Evolutionary conservation across 2,329 filamentous ascomycete genomes (phyloP).

Genomic region (Huntiella moniliformis): DNA sequence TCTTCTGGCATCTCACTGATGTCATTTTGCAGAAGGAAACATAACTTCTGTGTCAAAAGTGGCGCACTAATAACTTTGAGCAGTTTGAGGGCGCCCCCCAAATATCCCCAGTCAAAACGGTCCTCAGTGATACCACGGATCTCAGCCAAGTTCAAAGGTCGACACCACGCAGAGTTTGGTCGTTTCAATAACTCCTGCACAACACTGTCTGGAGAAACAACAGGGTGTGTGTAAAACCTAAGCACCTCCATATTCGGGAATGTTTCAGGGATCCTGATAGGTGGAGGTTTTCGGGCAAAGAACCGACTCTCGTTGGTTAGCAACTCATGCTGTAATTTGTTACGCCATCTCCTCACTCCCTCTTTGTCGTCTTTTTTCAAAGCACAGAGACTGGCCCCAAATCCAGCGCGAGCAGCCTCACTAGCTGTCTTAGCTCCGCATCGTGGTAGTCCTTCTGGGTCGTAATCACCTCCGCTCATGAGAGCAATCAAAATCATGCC

Average conservation of each 20-base stretch:
- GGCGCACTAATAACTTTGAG: constrained; percentile 62
- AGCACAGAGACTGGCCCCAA: constrained; percentile 55
- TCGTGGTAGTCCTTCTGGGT: constrained; percentile 69
- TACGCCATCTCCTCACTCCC: constrained; percentile 51
- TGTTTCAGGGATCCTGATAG: constrained; percentile 53
- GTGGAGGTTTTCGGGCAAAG: constrained; percentile 60
- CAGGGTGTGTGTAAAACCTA: constrained; percentile 73
- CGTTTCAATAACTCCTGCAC: constrained; percentile 32
- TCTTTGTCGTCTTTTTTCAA: constrained; percentile 39
- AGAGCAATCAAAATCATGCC: constrained; percentile 89
- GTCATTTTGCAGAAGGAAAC: constrained; percentile 14
- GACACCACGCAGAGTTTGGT: constrained; percentile 37
- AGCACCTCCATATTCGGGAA: constrained; percentile 70
- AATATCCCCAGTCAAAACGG: constrained; percentile 71
- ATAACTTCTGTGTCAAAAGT: constrained; percentile 44
- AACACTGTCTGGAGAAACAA: constrained; percentile 46
- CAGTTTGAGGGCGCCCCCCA: constrained; percentile 65
- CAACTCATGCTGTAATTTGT: constrained; percentile 54
- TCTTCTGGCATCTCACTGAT: constrained; percentile 14
- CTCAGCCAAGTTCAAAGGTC: constrained; percentile 42
- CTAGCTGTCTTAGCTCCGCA: constrained; percentile 79
- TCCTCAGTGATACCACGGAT: constrained; percentile 59
- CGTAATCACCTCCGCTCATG: constrained; percentile 90
- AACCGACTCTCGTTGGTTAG: constrained; percentile 65
- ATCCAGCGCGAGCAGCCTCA: constrained; percentile 76